Conservation (phyloP, 148 eudicot species). For the Hydrangea macrophylla region DNA sequence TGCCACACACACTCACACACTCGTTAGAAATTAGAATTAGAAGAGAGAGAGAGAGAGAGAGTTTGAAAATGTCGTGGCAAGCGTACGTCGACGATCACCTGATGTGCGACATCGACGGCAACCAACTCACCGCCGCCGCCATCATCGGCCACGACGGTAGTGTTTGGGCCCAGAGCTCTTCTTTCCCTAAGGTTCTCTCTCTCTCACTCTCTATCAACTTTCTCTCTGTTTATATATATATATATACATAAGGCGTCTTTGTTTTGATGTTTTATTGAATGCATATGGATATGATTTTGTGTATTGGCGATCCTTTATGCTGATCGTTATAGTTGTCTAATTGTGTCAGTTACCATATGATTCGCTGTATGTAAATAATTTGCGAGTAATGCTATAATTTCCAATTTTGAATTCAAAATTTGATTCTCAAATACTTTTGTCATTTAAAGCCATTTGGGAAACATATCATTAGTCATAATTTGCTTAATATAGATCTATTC, state of each 20-base stretch:
- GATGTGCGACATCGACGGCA: constrained; percentile 43
- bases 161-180: constrained; percentile 42
- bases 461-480: too few relatives aligned
- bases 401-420: too few relatives aligned
- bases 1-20: background rate
- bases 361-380: background rate
- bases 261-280: too few relatives aligned
- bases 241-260: too few relatives aligned
- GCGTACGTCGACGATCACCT: constrained; percentile 43
- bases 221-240: background rate
- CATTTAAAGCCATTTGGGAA: too few relatives aligned
- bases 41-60: background rate
- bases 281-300: too few relatives aligned
- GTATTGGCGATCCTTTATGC: too few relatives aligned
- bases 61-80: constrained; percentile 42
- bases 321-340: background rate
- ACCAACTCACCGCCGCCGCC: constrained; percentile 36
- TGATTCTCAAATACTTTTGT: too few relatives aligned
- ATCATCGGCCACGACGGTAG: constrained; percentile 41
- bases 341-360: too few relatives aligned
- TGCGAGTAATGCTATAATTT: background rate
- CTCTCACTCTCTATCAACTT: background rate
- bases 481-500: background rate
- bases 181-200: constrained; percentile 30
- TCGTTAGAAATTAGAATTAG: background rate